phyloP scores from a whole-genome alignment of 2,329 filamentous ascomycete genomes.

The Fusarium nanum region DNA sequence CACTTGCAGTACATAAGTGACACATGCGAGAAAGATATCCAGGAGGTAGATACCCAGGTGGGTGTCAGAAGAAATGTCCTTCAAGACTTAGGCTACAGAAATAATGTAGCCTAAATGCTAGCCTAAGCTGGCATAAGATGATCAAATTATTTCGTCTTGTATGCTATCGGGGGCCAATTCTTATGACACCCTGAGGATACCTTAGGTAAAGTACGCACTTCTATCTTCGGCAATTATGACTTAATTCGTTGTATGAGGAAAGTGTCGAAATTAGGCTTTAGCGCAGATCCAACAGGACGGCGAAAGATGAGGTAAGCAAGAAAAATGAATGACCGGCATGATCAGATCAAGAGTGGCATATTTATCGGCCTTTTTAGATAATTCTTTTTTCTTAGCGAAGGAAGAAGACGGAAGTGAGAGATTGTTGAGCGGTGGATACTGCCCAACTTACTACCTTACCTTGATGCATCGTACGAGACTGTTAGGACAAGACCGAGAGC shows the following conservation, averaged over 20 bases:
- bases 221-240: slow-evolving; percentile 7
- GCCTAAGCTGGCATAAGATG: no score
- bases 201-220: background rate
- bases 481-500: slow-evolving; percentile 17
- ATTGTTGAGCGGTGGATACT: slow-evolving; percentile 30
- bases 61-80: no score
- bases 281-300: background rate
- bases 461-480: slow-evolving; percentile 36
- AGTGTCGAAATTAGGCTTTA: slow-evolving; percentile 3
- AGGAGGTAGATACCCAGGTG: background rate
- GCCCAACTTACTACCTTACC: background rate
- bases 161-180: no score
- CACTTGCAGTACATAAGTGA: background rate
- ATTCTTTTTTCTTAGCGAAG: background rate
- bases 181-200: no score
- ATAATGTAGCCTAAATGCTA: no score
- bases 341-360: background rate
- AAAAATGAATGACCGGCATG: background rate
- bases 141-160: no score
- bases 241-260: slow-evolving; percentile 3
- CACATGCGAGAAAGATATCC: background rate
- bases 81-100: no score
- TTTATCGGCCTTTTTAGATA: slow-evolving; percentile 4
- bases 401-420: slow-evolving; percentile 16
- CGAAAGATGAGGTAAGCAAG: background rate